Base-by-base conservation (phyloP, 2,329 filamentous ascomycete genomes). In the Aspergillus pseudoglaucus region DNA sequence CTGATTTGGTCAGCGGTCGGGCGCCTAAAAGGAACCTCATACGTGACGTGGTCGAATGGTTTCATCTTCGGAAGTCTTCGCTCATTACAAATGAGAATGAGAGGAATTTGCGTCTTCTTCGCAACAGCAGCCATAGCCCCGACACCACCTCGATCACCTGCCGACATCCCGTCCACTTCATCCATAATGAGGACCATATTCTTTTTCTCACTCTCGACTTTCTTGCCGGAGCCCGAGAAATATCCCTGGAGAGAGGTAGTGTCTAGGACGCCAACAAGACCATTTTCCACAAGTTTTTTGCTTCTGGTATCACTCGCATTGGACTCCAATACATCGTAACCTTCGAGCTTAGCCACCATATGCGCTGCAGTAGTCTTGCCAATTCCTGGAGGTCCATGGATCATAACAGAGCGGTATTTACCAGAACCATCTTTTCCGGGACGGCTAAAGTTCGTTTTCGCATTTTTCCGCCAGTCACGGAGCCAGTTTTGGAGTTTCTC, bases 31-130 rank as follows among this genome's bases (percentile, higher is more conserved):
- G 84, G 83, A 53, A 98, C 73, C 55, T 97, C 90, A 60, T 81
- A 90, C 2, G 88, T 85, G 45, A 87, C 85, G 60, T 82, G 81
- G 64, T 97, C 90, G 64, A 98, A 98, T 0, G 93, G 93, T 71
- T 91, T 96, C 93, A 98, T 98, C 77, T 98, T 98, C 25, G 87
- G 93, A 53, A 90, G 74, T 56, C 80, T 84, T 57, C 93, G 85
- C 64, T 98, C 93, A 67, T 98, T 98, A 79, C 93, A 98, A 58
- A 98, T 97, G 47, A 98, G 78, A 57, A 98, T 97, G 65, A 98
- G 85, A 1, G 93, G 93, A 20, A 98, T 83, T 58, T 93, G 84
- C 0, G 90, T 93, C 76, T 95, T 96, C 73, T 88, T 95, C 77
- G 91, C 96, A 46, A 95, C 86, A 49, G 93, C 89, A 48, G 93